Evolutionary conservation across 805 yeast species (phyloP).

Genomic region (Metschnikowia picachoensis): DNA sequence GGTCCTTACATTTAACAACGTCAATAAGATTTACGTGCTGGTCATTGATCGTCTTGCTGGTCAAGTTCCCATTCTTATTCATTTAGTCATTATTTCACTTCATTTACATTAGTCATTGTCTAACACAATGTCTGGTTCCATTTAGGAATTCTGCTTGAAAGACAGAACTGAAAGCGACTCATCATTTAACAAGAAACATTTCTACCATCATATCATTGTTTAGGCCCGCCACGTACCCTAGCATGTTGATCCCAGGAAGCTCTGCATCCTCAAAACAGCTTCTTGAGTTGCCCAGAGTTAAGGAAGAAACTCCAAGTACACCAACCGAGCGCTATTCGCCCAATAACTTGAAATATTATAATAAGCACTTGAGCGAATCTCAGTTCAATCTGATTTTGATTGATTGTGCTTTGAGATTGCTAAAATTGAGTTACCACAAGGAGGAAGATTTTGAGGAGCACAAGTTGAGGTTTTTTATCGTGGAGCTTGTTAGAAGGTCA

Average conservation of each 20-base stretch:
- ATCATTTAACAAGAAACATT: neutral
- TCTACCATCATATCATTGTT: neutral
- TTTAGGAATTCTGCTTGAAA: constrained; percentile 2
- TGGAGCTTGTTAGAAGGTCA: constrained; percentile 47
- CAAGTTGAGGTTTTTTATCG: constrained; percentile 29
- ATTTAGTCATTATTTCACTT: neutral
- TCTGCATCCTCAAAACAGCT: constrained; percentile 13
- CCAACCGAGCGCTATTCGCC: constrained; percentile 25
- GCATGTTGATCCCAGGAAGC: constrained; percentile 15
- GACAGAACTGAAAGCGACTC: neutral
- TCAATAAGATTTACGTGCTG: constrained; percentile 7
- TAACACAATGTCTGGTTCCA: constrained; percentile 6
- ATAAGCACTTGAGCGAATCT: constrained; percentile 34
- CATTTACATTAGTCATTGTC: neutral
- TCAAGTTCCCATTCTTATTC: neutral
- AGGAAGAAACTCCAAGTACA: constrained; percentile 7
- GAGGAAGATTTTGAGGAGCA: constrained; percentile 13
- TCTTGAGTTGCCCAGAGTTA: constrained; percentile 6
- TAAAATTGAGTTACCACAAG: constrained; percentile 28
- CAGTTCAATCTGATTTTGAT: constrained; percentile 40
- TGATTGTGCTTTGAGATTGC: constrained; percentile 33
- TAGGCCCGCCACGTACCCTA: neutral
- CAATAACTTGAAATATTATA: constrained; percentile 38
- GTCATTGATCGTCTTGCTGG: constrained; percentile 10
- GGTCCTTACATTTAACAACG: constrained; percentile 1